Conservation (phyloP, 2,329 filamentous ascomycete species). For the Xylogone sp. region DNA sequence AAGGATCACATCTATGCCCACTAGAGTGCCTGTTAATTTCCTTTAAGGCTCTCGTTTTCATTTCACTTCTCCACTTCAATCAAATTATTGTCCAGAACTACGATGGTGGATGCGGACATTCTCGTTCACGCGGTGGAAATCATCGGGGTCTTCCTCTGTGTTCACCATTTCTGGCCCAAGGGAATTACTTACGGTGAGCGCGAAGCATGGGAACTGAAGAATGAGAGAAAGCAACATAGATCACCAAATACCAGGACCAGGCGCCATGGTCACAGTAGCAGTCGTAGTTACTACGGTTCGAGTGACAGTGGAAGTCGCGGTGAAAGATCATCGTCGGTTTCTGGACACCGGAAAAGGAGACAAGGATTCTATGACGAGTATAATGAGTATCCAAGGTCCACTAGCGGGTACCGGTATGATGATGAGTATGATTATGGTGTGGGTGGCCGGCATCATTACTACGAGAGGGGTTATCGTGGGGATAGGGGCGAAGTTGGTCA, state of each 20-base stretch:
- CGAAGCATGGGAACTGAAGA: slow-evolving; percentile 14
- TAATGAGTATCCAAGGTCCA: neutral
- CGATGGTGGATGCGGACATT: slow-evolving; percentile 14
- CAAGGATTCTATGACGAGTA: neutral
- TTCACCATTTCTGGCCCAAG: slow-evolving; percentile 24
- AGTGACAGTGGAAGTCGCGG: neutral
- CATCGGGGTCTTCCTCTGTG: slow-evolving; percentile 18
- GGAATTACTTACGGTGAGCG: slow-evolving; percentile 20
- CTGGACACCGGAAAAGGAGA: neutral
- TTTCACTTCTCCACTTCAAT: neutral
- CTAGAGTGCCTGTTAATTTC: too few relatives aligned
- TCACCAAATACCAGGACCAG: neutral
- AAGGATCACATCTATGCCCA: too few relatives aligned
- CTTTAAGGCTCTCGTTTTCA: neutral
- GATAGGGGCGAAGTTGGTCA: neutral
- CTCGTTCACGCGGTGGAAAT: slow-evolving; percentile 19
- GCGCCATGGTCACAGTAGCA: neutral
- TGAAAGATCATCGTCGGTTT: neutral
- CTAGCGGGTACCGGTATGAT: neutral
- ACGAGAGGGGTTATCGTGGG: neutral
- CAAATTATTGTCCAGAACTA: neutral
- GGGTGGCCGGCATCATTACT: neutral
- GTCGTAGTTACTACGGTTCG: neutral
- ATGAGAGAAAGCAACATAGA: slow-evolving; percentile 12
- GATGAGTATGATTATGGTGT: neutral